Evolutionary conservation across 768 basidiomycete species (phyloP).

Genomic region (Auricularia auricula-judae): DNA sequence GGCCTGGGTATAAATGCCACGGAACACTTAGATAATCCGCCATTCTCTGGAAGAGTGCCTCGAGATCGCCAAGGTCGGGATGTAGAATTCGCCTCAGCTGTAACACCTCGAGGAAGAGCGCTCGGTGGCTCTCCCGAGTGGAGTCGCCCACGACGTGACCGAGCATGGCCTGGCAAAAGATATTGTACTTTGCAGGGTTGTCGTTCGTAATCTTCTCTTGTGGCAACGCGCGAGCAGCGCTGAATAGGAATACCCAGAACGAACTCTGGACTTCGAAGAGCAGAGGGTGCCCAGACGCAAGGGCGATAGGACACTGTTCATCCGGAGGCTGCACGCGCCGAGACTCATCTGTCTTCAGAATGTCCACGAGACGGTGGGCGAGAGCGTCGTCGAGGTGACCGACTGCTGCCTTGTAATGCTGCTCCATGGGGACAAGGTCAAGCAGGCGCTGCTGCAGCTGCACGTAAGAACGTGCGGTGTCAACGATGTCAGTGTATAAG

Average conservation of each 20-base stretch:
- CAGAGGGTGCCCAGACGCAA: neutral
- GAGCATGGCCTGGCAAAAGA: neutral
- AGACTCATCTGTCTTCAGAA: neutral
- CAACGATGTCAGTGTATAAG: neutral
- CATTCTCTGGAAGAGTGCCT: neutral
- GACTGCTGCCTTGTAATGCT: too few species aligned
- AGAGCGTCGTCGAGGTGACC: too few species aligned
- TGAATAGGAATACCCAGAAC: neutral
- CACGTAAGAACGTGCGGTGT: neutral
- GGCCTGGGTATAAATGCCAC: neutral
- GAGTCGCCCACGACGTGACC: neutral
- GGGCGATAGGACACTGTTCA: neutral
- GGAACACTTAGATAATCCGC: neutral
- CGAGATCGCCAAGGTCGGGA: neutral
- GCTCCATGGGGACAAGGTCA: too few species aligned
- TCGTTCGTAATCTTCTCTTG: neutral
- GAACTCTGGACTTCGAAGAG: neutral
- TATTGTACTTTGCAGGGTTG: neutral
- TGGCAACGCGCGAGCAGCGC: neutral
- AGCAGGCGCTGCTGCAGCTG: neutral
- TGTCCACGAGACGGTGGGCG: too few species aligned
- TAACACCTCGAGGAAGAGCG: too few species aligned
- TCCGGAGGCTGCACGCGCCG: neutral
- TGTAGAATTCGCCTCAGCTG: neutral
- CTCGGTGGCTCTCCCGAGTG: too few species aligned